Evolutionary conservation across 257 asterid genomes (phyloP).

Genomic region (Penstemon newberryi): DNA sequence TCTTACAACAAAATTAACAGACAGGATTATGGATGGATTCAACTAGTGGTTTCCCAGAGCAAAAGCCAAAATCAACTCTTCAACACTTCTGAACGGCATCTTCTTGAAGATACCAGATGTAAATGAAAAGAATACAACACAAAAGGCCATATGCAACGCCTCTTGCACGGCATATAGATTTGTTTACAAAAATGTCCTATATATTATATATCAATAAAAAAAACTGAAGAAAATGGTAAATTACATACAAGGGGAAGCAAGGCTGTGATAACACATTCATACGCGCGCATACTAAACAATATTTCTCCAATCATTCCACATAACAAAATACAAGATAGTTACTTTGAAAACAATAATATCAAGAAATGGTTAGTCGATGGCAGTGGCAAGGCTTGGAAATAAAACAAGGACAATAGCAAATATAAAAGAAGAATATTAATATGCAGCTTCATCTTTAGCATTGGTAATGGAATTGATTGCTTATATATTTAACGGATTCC

Average conservation of each 20-base stretch:
- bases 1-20: not conserved
- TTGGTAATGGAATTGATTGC: not conserved
- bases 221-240: not conserved
- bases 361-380: constrained; percentile 1
- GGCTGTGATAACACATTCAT: not conserved
- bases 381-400: constrained; percentile 11
- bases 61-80: constrained; percentile 16
- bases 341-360: constrained; percentile 5
- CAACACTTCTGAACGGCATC: constrained; percentile 17
- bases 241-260: constrained; percentile 9
- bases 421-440: not conserved
- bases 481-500: not conserved
- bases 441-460: constrained; percentile 23
- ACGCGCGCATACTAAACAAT: not conserved
- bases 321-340: not conserved
- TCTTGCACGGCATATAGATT: not conserved
- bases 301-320: not conserved
- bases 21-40: not conserved
- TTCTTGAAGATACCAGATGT: constrained; percentile 12
- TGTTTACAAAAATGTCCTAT: not conserved
- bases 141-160: not conserved
- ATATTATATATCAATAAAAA: not conserved
- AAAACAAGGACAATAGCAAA: constrained; percentile 9
- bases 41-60: constrained; percentile 18
- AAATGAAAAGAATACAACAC: not conserved